Evolutionary conservation across 78 protist genomes (phyloP).

Genomic region (Anaeramoeba ignava): DNA sequence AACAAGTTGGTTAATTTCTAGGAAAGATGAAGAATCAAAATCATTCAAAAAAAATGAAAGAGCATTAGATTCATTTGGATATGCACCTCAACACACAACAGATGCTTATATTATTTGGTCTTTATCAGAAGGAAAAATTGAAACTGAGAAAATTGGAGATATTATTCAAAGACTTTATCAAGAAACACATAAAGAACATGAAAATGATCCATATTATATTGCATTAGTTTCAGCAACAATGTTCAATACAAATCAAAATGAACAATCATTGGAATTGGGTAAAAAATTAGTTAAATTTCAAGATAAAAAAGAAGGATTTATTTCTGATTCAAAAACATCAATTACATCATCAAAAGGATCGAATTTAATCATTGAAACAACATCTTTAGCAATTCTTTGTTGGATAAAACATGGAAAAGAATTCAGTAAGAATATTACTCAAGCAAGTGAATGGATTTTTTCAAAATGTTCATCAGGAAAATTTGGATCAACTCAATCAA

Average conservation of each 20-base stretch:
- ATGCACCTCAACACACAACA: not conserved
- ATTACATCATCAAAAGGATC: constrained; percentile 18
- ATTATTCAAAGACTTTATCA: not conserved
- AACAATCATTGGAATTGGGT: not conserved
- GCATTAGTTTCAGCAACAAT: not conserved
- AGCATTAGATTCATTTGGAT: not conserved
- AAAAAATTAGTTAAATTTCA: too few species aligned
- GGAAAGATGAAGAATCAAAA: not conserved
- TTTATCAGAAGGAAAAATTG: not conserved
- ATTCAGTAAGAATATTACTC: not conserved
- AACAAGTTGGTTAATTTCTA: constrained; percentile 3
- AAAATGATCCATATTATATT: not conserved
- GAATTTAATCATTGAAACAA: constrained; percentile 18
- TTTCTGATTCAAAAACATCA: constrained; percentile 16
- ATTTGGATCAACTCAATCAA: constrained; percentile 25
- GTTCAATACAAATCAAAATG: not conserved
- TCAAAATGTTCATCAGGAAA: constrained; percentile 6
- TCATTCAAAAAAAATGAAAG: not conserved
- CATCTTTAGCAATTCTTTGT: not conserved
- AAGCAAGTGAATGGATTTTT: constrained; percentile 1
- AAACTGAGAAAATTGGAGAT: not conserved
- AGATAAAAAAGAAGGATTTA: too few species aligned
- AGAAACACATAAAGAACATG: not conserved
- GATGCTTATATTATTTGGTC: not conserved
- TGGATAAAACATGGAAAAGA: constrained; percentile 3